Evolutionary conservation across 1,284 basidiomycete genomes (phyloP).

Genomic region (Cystobasidium slooffiae): DNA sequence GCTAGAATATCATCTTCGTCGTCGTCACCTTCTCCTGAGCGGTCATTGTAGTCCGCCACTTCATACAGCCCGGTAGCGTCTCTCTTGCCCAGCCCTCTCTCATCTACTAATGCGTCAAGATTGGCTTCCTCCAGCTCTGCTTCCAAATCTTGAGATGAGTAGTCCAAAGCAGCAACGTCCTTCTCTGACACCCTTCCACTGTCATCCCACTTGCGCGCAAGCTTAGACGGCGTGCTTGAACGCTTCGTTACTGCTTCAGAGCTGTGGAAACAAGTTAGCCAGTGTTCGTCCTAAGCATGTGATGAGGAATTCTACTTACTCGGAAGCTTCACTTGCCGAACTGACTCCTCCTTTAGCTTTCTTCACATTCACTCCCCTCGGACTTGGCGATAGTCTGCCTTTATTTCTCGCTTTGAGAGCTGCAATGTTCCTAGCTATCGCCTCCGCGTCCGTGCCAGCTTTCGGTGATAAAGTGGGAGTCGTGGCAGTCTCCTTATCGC

Average conservation of each 20-base stretch:
- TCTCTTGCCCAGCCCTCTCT: slow-evolving; percentile 76
- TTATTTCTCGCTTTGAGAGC: slow-evolving; percentile 79
- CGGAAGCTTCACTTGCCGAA: slow-evolving; percentile 59
- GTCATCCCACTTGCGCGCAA: slow-evolving; percentile 90
- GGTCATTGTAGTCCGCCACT: slow-evolving; percentile 51
- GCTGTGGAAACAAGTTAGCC: slow-evolving; percentile 21
- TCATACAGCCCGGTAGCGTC: slow-evolving; percentile 69
- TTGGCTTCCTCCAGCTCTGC: slow-evolving; percentile 57
- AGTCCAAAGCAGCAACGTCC: slow-evolving; percentile 90
- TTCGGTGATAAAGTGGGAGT: slow-evolving; percentile 53
- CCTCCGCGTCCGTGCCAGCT: slow-evolving; percentile 74
- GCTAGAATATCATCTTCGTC: slow-evolving; percentile 66
- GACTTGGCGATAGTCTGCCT: slow-evolving; percentile 64
- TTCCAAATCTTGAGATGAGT: slow-evolving; percentile 64
- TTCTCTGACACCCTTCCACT: slow-evolving; percentile 67
- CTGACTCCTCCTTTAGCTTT: slow-evolving; percentile 63
- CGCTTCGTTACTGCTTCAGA: slow-evolving; percentile 62
- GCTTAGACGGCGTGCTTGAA: slow-evolving; percentile 65
- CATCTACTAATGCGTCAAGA: slow-evolving; percentile 65
- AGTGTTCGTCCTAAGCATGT: slow-evolving; percentile 51
- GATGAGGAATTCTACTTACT: slow-evolving; percentile 44
- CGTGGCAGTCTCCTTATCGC: slow-evolving; percentile 4
- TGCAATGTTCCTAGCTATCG: slow-evolving; percentile 89
- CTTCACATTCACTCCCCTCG: slow-evolving; percentile 62
- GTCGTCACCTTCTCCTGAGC: slow-evolving; percentile 57